phyloP scores from a whole-genome alignment of 2,329 filamentous ascomycete genomes.

The Sporothrix globosa region DNA sequence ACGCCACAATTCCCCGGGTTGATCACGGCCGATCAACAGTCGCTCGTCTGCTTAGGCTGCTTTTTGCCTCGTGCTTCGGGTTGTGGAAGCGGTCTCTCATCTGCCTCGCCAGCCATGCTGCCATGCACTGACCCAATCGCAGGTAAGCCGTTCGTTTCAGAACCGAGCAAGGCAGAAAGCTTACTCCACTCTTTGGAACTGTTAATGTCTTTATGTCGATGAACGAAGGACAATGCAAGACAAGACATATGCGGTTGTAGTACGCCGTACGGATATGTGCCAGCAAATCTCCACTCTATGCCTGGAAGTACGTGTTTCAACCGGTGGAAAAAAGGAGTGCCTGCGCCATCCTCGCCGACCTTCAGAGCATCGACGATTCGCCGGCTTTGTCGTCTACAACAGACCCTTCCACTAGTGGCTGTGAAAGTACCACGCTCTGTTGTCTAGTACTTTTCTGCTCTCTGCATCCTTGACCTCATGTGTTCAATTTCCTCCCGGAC shows the following conservation, averaged over 20 bases:
- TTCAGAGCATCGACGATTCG: too few relatives aligned
- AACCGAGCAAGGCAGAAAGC: neutral
- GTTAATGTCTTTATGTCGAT: neutral
- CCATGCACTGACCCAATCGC: neutral
- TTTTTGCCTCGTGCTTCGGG: conserved; percentile 7
- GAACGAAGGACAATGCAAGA: neutral
- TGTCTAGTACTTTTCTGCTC: too few relatives aligned
- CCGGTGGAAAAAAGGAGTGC: neutral
- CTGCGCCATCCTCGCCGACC: too few relatives aligned
- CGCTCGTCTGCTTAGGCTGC: conserved; percentile 6
- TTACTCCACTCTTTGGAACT: neutral
- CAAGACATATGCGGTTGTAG: neutral
- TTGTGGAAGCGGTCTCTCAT: neutral
- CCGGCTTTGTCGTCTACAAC: too few relatives aligned
- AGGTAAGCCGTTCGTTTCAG: conserved; percentile 14
- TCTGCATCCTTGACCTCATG: conserved; percentile 4
- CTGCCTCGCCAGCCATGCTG: neutral
- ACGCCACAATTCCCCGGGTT: conserved; percentile 1
- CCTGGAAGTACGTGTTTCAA: neutral
- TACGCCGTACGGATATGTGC: neutral
- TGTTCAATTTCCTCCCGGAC: neutral
- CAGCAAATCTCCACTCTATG: conserved; percentile 12
- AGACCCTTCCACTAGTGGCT: too few relatives aligned
- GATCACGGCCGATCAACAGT: conserved; percentile 21
- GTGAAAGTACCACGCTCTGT: neutral